Conservation (phyloP, 192 early-diverging fungal genomes). For the Mortierella alpina region DNA sequence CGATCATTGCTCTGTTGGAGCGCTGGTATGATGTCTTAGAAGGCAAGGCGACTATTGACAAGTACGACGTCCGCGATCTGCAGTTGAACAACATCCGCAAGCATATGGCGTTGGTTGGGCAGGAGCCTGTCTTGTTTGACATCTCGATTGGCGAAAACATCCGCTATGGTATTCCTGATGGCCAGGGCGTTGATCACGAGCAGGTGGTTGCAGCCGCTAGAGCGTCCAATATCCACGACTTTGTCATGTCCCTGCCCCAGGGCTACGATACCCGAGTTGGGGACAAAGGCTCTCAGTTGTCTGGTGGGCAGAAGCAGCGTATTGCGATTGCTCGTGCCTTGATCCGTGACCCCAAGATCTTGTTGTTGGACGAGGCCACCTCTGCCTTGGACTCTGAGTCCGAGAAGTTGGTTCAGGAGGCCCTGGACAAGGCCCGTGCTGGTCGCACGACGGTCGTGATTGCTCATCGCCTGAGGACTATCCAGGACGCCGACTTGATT, state of each 20-base stretch:
- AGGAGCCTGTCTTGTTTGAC: slow-evolving; percentile 72
- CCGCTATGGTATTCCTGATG: slow-evolving; percentile 63
- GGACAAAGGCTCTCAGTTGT: slow-evolving; percentile 68
- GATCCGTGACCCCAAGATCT: slow-evolving; percentile 72
- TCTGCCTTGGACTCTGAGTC: slow-evolving; percentile 84
- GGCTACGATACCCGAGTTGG: slow-evolving; percentile 73
- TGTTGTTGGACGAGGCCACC: slow-evolving; percentile 90
- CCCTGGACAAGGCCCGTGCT: slow-evolving; percentile 72
- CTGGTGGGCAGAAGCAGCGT: slow-evolving; percentile 77
- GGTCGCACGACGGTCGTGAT: slow-evolving; percentile 84
- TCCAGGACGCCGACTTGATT: slow-evolving; percentile 88
- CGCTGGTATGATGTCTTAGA: slow-evolving; percentile 55
- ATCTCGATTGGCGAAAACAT: slow-evolving; percentile 71
- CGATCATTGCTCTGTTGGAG: slow-evolving; percentile 54
- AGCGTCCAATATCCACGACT: slow-evolving; percentile 68
- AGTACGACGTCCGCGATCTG: slow-evolving; percentile 68
- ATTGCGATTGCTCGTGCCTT: slow-evolving; percentile 80
- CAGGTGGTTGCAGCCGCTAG: slow-evolving; percentile 60
- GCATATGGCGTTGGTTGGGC: slow-evolving; percentile 81
- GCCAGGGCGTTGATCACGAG: slow-evolving; percentile 54
- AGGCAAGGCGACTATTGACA: slow-evolving; percentile 74
- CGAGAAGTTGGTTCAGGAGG: slow-evolving; percentile 84
- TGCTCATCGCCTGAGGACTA: slow-evolving; percentile 86
- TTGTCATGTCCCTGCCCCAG: slow-evolving; percentile 61
- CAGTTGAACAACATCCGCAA: slow-evolving; percentile 70